These are phyloP conservation scores for Mycena kentingensis DNA, from an alignment of 768 basidiomycete species.

Conservation along the genomic window DNA sequence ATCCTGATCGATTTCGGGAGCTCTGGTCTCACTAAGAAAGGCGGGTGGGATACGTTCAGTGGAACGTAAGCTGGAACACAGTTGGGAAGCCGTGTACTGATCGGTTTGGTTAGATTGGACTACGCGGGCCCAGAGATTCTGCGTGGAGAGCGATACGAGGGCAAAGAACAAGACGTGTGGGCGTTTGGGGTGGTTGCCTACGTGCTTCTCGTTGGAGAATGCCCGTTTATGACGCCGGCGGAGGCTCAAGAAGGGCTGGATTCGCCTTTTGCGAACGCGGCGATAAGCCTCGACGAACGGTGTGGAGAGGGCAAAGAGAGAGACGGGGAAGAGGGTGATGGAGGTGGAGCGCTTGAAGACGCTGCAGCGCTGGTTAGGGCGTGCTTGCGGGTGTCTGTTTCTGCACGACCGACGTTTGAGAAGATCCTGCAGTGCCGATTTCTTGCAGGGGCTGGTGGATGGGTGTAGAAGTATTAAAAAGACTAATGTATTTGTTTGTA, in stretches of 20 bases:
- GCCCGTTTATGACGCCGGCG: conserved; percentile 86
- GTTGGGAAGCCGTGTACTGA: conserved; percentile 11
- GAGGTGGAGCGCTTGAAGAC: conserved; percentile 81
- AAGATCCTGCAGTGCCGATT: conserved; percentile 79
- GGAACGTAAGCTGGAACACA: conserved; percentile 70
- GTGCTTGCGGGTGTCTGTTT: conserved; percentile 81
- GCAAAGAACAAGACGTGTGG: conserved; percentile 98
- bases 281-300: conserved; percentile 76
- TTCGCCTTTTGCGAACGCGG: conserved; percentile 74
- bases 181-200: conserved; percentile 97
- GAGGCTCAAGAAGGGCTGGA: conserved; percentile 86
- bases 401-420: conserved; percentile 84
- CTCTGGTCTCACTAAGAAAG: conserved; percentile 79
- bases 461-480: conserved; percentile 44
- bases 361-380: conserved; percentile 82
- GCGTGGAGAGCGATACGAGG: conserved; percentile 90
- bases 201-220: conserved; percentile 90
- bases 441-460: conserved; percentile 75
- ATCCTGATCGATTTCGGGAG: conserved; percentile 98
- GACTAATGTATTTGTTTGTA: not conserved
- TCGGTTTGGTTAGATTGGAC: conserved; percentile 59
- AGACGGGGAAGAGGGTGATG: conserved; percentile 79
- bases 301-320: conserved; percentile 73
- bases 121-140: conserved; percentile 97
- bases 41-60: conserved; percentile 90